Evolutionary conservation across 306 rosid genomes (phyloP).

Genomic region (Quercus bicolor): DNA sequence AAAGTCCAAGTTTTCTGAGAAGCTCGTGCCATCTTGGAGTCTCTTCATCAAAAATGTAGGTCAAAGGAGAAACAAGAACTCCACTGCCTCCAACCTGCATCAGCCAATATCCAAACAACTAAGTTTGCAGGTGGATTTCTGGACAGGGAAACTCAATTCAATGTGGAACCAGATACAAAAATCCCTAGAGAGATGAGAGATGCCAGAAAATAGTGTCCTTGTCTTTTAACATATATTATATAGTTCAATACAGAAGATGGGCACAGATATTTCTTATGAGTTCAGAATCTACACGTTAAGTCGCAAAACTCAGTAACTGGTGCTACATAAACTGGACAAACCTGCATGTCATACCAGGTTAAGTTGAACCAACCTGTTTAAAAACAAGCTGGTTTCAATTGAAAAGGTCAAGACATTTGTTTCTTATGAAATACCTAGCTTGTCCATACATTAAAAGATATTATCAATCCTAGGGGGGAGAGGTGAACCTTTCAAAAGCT

Average conservation of each 20-base stretch:
- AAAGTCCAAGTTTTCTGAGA: constrained; percentile 65
- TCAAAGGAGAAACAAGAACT: constrained; percentile 88
- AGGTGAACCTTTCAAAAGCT: too few species aligned
- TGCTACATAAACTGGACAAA: too few species aligned
- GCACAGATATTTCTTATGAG: too few species aligned
- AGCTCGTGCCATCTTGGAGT: constrained; percentile 92
- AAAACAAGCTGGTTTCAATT: too few species aligned
- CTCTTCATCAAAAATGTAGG: constrained; percentile 95
- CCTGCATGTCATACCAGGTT: too few species aligned
- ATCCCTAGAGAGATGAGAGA: neutral
- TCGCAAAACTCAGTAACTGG: too few species aligned
- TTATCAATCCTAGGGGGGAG: too few species aligned
- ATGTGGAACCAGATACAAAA: constrained; percentile 11
- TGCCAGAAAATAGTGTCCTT: neutral
- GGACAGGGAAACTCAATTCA: neutral
- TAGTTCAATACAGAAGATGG: neutral
- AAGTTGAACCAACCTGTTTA: too few species aligned
- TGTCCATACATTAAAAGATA: too few species aligned
- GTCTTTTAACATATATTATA: neutral
- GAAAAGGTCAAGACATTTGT: too few species aligned
- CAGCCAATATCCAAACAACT: neutral
- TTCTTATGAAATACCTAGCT: too few species aligned
- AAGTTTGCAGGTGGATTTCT: neutral
- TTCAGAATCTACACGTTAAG: too few species aligned
- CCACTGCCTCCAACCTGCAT: constrained; percentile 97